These are phyloP conservation scores for Carex pumila DNA, from an alignment of 176 grass and related monocot genomes.

Conservation along the genomic window DNA sequence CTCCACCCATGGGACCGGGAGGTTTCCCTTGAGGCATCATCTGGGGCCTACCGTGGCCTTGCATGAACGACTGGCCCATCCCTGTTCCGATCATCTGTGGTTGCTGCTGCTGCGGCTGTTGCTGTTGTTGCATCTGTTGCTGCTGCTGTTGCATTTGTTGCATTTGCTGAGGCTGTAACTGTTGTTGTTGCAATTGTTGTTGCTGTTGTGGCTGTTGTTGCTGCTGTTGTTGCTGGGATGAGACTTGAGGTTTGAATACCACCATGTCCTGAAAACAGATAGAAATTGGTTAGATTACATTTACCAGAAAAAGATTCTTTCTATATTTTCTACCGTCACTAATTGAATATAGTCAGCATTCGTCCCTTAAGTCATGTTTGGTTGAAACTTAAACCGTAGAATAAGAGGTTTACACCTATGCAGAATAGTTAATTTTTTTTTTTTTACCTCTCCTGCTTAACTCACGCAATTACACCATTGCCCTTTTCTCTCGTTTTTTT, in stretches of 20 bases:
- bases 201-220: conserved; percentile 28
- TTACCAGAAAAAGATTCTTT: not conserved
- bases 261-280: conserved; percentile 63
- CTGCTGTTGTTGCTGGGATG: conserved; percentile 54
- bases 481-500: too few species aligned
- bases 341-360: not conserved
- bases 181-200: conserved; percentile 29
- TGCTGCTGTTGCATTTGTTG: conserved; percentile 34
- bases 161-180: conserved; percentile 18
- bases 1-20: conserved; percentile 5
- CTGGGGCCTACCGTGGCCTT: conserved; percentile 50
- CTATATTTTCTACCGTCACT: too few species aligned
- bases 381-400: too few species aligned
- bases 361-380: not conserved
- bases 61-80: conserved; percentile 65
- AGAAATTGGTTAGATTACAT: not conserved
- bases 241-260: conserved; percentile 96
- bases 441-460: too few species aligned
- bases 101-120: conserved; percentile 36
- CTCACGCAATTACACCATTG: too few species aligned
- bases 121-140: conserved; percentile 50
- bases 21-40: conserved; percentile 49
- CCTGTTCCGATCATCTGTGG: conserved; percentile 54
- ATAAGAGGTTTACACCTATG: too few species aligned
- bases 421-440: too few species aligned